phyloP scores from a whole-genome alignment of 148 eudicot species.

The Arbutus unedo region DNA sequence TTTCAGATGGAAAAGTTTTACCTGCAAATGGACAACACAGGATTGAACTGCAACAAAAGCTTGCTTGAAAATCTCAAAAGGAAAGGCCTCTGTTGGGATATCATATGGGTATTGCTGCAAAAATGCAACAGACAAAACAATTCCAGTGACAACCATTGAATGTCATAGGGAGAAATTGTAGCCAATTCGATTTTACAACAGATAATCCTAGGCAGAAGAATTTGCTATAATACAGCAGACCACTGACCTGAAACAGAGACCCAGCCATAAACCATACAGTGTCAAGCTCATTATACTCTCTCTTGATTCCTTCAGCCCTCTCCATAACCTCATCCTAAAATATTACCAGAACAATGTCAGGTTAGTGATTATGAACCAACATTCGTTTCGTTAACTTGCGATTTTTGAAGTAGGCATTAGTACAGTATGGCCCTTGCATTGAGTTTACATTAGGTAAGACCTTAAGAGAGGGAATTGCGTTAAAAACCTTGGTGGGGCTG shows the following conservation, averaged over 20 bases:
- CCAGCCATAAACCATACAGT: conserved; percentile 99
- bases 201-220: not conserved
- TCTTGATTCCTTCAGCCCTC: conserved; percentile 84
- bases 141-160: not conserved
- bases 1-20: conserved; percentile 17
- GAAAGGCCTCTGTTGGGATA: conserved; percentile 96
- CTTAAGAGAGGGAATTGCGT: conserved; percentile 5
- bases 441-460: conserved; percentile 6
- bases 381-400: not conserved
- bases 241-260: conserved; percentile 83
- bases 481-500: conserved; percentile 79
- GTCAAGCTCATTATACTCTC: conserved; percentile 96
- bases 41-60: conserved; percentile 98
- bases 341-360: conserved; percentile 13
- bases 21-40: conserved; percentile 99
- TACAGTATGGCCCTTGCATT: not conserved
- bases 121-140: conserved; percentile 6
- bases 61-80: conserved; percentile 95
- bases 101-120: conserved; percentile 98
- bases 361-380: not conserved
- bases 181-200: conserved; percentile 1
- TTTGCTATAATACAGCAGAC: conserved; percentile 12
- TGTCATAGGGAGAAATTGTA: not conserved
- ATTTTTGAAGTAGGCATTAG: not conserved
- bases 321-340: conserved; percentile 72